Evolutionary conservation across 139 green algal species (phyloP).

Genomic region (Axilococcus clingmanii): DNA sequence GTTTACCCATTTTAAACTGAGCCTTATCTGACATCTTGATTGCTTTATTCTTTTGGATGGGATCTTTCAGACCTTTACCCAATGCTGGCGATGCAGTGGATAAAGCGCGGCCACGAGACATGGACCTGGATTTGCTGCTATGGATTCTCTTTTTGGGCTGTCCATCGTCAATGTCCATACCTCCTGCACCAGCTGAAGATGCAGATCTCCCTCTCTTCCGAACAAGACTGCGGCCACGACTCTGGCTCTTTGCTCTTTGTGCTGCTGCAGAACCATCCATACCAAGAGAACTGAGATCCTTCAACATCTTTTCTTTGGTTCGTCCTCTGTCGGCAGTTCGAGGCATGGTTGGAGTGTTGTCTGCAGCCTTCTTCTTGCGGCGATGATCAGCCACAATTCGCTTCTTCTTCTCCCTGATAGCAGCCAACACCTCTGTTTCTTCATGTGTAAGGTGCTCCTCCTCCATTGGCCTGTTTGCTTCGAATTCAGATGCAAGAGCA

Average conservation of each 20-base stretch:
- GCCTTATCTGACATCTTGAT: constrained; percentile 81
- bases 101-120: constrained; percentile 64
- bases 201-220: constrained; percentile 55
- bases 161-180: constrained; percentile 41
- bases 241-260: constrained; percentile 42
- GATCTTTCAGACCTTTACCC: constrained; percentile 69
- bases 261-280: constrained; percentile 79
- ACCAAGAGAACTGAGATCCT: constrained; percentile 63
- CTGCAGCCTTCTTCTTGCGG: constrained; percentile 53
- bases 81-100: constrained; percentile 40
- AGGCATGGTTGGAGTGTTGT: constrained; percentile 66
- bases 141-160: constrained; percentile 66
- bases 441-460: constrained; percentile 61
- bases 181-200: constrained; percentile 27
- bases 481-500: constrained; percentile 24
- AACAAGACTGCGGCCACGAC: constrained; percentile 25
- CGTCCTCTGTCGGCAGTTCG: constrained; percentile 44
- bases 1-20: constrained; percentile 55
- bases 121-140: constrained; percentile 70
- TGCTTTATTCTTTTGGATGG: constrained; percentile 65
- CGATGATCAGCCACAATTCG: constrained; percentile 52
- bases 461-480: constrained; percentile 6
- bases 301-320: constrained; percentile 32
- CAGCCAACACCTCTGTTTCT: constrained; percentile 54
- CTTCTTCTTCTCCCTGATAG: constrained; percentile 66